phyloP scores from a whole-genome alignment of 129 eudicot genomes.

The Centaurea solstitialis region DNA sequence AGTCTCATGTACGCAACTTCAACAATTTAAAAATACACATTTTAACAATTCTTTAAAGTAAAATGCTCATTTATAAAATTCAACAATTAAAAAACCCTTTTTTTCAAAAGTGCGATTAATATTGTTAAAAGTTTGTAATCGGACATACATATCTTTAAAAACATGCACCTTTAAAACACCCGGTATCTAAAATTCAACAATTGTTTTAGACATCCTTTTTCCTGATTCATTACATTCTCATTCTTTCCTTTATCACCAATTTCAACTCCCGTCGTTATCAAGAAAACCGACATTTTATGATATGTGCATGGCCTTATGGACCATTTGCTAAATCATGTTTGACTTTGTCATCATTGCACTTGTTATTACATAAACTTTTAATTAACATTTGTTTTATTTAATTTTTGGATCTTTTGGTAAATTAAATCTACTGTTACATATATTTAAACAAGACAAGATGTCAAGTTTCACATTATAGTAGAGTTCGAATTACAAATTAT shows the following conservation, averaged over 20 bases:
- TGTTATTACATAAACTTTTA: background rate
- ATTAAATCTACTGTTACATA: background rate
- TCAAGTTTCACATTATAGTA: background rate
- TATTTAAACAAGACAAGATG: background rate
- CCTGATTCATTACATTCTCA: background rate
- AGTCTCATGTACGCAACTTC: background rate
- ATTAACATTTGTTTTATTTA: background rate
- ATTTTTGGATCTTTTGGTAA: background rate
- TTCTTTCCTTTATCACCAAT: background rate
- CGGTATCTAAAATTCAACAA: background rate
- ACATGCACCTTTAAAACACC: background rate
- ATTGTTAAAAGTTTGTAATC: background rate
- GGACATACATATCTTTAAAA: background rate
- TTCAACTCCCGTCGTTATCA: conserved; percentile 13
- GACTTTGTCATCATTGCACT: background rate
- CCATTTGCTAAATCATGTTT: background rate
- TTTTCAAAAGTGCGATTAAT: background rate
- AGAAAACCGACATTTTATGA: conserved; percentile 8
- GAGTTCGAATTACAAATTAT: background rate
- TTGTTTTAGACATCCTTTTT: background rate
- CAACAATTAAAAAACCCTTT: background rate
- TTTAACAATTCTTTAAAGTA: background rate
- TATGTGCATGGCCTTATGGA: conserved; percentile 3
- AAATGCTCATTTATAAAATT: background rate
- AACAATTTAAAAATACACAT: background rate